A percentile compares a stretch with the other conserved stretches of the same genome.
Conservation (phyloP, 2,329 filamentous ascomycete genomes). For the Pleomassaria siparia region DNA sequence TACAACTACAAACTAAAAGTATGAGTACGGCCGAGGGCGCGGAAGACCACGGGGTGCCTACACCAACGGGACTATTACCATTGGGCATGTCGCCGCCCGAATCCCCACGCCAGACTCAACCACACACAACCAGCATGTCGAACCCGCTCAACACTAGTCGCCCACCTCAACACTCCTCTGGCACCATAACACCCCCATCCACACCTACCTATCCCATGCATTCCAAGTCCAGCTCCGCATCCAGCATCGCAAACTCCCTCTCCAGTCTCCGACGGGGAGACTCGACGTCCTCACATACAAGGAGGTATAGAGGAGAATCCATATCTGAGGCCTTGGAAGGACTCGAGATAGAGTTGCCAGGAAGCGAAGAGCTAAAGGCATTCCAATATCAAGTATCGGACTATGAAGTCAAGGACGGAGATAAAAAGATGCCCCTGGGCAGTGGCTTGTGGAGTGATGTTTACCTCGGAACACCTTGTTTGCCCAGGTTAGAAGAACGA, state of each 20-base stretch:
- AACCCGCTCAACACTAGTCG: neutral
- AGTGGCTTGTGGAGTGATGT: conserved; percentile 42
- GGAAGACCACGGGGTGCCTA: too few species aligned
- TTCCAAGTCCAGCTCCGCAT: conserved; percentile 20
- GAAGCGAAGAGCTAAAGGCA: conserved; percentile 22
- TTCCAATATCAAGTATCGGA: conserved; percentile 30
- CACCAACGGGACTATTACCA: too few species aligned
- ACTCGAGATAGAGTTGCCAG: conserved; percentile 18
- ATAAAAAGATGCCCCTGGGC: conserved; percentile 33
- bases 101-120: conserved; percentile 19
- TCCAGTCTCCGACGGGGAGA: conserved; percentile 23
- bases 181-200: conserved; percentile 28
- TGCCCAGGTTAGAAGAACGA: conserved; percentile 12
- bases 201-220: conserved; percentile 30
- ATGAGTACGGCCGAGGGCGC: too few species aligned
- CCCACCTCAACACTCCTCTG: too few species aligned
- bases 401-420: conserved; percentile 26
- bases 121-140: conserved; percentile 12
- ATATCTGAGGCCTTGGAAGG: conserved; percentile 7
- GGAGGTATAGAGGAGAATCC: neutral
- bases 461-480: conserved; percentile 31
- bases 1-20: conserved; percentile 16
- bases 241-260: conserved; percentile 19
- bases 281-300: conserved; percentile 20
- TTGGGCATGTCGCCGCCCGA: conserved; percentile 30